A percentile compares a stretch with the other conserved stretches of the same genome.
Conservation (phyloP, 495 filamentous ascomycete genomes). For the Lophium mytilinum region DNA sequence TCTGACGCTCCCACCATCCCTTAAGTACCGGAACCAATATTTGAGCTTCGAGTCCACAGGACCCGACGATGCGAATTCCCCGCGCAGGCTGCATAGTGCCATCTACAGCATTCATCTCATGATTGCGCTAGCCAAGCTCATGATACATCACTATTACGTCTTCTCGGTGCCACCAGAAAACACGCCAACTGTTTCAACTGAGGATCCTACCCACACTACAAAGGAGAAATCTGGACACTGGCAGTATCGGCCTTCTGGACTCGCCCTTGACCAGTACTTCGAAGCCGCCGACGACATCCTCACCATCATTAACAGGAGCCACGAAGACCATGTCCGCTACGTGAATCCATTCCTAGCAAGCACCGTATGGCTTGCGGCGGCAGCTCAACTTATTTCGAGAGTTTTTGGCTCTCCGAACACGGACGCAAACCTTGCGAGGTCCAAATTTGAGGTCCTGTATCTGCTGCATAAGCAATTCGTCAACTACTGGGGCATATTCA, state of each 20-base stretch:
- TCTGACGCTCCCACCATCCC: neutral
- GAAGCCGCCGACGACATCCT: slow-evolving; percentile 1
- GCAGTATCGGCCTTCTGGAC: neutral
- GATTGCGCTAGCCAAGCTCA: neutral
- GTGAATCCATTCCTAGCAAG: slow-evolving; percentile 2
- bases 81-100: neutral
- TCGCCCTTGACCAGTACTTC: neutral
- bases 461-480: neutral
- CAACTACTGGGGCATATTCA: slow-evolving; percentile 1
- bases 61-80: neutral
- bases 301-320: neutral
- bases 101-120: neutral
- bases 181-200: too few relatives aligned
- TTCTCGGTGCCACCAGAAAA: neutral
- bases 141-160: slow-evolving; percentile 24
- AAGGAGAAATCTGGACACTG: neutral
- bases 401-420: neutral
- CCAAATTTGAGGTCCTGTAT: neutral
- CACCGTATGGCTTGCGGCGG: slow-evolving; percentile 1
- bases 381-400: neutral
- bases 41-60: neutral
- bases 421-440: neutral
- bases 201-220: neutral
- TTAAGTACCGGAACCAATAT: slow-evolving; percentile 1
- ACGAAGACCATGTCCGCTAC: neutral